Conservation (phyloP, 2,329 filamentous ascomycete genomes). For the Ceratocystis albifundus region DNA sequence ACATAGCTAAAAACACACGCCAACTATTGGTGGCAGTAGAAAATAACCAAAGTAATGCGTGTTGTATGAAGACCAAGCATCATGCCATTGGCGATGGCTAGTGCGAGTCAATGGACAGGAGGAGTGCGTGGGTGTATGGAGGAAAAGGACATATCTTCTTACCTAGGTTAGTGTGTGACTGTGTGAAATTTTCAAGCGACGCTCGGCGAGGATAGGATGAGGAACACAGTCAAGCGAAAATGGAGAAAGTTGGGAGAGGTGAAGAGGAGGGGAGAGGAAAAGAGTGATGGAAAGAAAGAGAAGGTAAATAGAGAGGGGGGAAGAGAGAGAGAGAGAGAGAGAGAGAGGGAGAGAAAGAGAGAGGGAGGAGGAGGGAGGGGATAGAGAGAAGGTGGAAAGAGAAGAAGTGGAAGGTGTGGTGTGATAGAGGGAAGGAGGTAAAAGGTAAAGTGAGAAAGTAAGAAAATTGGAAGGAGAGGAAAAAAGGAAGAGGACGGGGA, state of each 20-base stretch:
- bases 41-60: neutral
- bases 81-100: conserved; percentile 19
- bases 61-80: neutral
- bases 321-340: conserved; percentile 26
- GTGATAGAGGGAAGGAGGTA: conserved; percentile 45
- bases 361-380: conserved; percentile 26
- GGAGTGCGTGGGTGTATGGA: neutral
- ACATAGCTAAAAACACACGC: neutral
- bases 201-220: conserved; percentile 21
- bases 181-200: neutral
- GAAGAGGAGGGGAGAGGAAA: conserved; percentile 26
- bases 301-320: conserved; percentile 28
- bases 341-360: conserved; percentile 25
- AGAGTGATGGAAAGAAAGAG: conserved; percentile 25
- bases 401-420: conserved; percentile 23
- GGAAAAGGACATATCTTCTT: conserved; percentile 1
- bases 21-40: no score
- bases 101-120: neutral
- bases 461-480: neutral
- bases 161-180: conserved; percentile 6
- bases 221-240: conserved; percentile 16
- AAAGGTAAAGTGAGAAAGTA: conserved; percentile 17
- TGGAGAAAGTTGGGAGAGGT: conserved; percentile 22
- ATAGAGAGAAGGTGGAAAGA: conserved; percentile 24
- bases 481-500: conserved; percentile 13